Conservation (phyloP, 2,329 filamentous ascomycete genomes). For the Calonectria pauciramosa region DNA sequence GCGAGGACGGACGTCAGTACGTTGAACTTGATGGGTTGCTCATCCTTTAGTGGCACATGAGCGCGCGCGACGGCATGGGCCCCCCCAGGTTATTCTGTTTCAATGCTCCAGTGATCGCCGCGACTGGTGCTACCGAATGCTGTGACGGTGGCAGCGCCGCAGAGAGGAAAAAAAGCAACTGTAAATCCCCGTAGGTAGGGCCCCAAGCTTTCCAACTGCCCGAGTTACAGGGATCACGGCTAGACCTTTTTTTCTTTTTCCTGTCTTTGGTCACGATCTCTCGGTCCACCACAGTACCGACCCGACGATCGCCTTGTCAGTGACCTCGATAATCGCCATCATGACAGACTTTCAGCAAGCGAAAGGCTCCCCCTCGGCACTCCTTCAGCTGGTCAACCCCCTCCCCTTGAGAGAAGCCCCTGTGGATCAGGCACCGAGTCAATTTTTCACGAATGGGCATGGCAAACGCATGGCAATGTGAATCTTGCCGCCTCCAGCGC, state of each 20-base stretch:
- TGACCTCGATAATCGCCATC: background rate
- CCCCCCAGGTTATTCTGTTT: constrained; percentile 4
- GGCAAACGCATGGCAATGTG: constrained; percentile 19
- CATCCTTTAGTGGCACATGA: background rate
- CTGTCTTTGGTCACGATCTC: constrained; percentile 21
- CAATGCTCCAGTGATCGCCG: constrained; percentile 13
- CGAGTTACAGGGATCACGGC: constrained; percentile 14
- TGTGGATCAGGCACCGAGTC: constrained; percentile 6
- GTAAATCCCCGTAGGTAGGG: constrained; percentile 8
- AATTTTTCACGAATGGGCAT: constrained; percentile 15
- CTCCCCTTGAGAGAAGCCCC: background rate
- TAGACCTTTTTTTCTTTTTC: constrained; percentile 4
- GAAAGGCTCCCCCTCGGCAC: background rate
- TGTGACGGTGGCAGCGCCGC: background rate
- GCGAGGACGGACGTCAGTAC: background rate
- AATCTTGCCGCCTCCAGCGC: constrained; percentile 16
- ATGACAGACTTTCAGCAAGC: background rate
- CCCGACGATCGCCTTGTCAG: constrained; percentile 13
- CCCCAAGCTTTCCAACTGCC: background rate
- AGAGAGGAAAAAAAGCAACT: constrained; percentile 4
- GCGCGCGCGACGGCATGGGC: background rate
- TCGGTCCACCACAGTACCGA: constrained; percentile 7
- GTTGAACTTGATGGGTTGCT: background rate
- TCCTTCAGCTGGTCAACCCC: constrained; percentile 15
- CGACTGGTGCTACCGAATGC: background rate